Evolutionary conservation across 2,329 filamentous ascomycete genomes (phyloP).

Genomic region (Beauveria rudraprayagi): DNA sequence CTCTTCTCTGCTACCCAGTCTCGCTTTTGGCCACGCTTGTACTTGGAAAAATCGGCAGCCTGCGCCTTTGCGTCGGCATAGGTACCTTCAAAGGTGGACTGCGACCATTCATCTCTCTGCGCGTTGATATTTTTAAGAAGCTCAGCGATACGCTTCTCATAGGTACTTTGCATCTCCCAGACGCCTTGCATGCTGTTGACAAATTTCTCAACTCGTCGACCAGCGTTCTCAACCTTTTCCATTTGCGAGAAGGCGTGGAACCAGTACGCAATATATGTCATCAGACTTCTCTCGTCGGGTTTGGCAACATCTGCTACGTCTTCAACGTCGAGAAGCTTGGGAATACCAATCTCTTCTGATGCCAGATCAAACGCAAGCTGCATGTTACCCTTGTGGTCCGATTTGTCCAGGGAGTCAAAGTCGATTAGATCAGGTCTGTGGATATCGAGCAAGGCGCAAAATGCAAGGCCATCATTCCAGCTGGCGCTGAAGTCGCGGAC

Average conservation of each 20-base stretch:
- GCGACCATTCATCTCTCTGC: slow-evolving; percentile 70
- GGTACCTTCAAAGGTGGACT: slow-evolving; percentile 78
- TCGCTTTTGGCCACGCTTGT: slow-evolving; percentile 85
- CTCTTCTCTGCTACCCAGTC: slow-evolving; percentile 98
- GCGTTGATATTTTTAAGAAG: slow-evolving; percentile 66
- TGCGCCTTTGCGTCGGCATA: slow-evolving; percentile 90
- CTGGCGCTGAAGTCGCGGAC: slow-evolving; percentile 90
- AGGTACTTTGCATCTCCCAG: slow-evolving; percentile 98
- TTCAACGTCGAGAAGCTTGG: slow-evolving; percentile 89
- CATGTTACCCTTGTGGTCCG: slow-evolving; percentile 93
- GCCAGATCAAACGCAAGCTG: slow-evolving; percentile 96
- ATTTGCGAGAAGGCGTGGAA: slow-evolving; percentile 99
- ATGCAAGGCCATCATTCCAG: slow-evolving; percentile 96
- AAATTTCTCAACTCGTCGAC: slow-evolving; percentile 93
- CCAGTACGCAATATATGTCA: slow-evolving; percentile 99
- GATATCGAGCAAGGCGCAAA: slow-evolving; percentile 93
- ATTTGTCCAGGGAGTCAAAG: slow-evolving; percentile 90
- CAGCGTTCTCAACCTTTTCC: slow-evolving; percentile 97
- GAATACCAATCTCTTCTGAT: slow-evolving; percentile 92
- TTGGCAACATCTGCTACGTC: slow-evolving; percentile 96
- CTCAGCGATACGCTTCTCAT: slow-evolving; percentile 82
- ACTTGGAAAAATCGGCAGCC: slow-evolving; percentile 70
- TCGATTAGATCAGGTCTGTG: slow-evolving; percentile 96
- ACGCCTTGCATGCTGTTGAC: slow-evolving; percentile 98
- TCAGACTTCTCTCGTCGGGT: slow-evolving; percentile 90